Evolutionary conservation across 192 early-diverging fungal species (phyloP).

Genomic region (Coemansia sp.): DNA sequence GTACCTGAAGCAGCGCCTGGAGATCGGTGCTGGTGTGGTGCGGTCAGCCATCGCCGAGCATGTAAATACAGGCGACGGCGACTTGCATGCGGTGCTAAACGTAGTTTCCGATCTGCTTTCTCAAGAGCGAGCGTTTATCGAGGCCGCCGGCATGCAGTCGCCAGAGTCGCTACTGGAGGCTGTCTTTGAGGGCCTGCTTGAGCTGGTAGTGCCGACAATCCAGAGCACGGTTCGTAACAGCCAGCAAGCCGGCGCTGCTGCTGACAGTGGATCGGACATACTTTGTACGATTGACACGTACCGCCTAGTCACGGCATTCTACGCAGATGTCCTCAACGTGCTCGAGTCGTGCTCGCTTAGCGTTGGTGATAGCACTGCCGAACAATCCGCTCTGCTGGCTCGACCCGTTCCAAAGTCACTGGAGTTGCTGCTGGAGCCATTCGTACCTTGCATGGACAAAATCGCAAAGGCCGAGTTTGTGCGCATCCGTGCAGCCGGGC

Average conservation of each 20-base stretch:
- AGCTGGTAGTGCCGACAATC: slow-evolving; percentile 21
- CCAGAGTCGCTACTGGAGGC: slow-evolving; percentile 16
- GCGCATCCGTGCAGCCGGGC: slow-evolving; percentile 13
- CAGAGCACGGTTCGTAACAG: background rate
- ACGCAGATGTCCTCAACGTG: background rate
- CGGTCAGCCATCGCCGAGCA: slow-evolving; percentile 4
- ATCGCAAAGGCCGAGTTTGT: slow-evolving; percentile 13
- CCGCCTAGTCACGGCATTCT: slow-evolving; percentile 15
- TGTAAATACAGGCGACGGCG: background rate
- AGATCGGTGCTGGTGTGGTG: slow-evolving; percentile 18
- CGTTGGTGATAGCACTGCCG: slow-evolving; percentile 21
- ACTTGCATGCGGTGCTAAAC: slow-evolving; percentile 7
- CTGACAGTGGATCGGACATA: background rate
- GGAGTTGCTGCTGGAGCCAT: slow-evolving; percentile 31
- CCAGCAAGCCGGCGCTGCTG: background rate
- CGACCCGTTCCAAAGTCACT: slow-evolving; percentile 27
- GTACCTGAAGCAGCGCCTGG: slow-evolving; percentile 17
- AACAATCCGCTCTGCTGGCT: background rate
- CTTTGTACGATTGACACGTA: slow-evolving; percentile 10
- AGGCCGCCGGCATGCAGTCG: slow-evolving; percentile 15
- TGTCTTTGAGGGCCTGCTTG: slow-evolving; percentile 10
- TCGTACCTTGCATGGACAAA: slow-evolving; percentile 17
- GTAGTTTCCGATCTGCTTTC: slow-evolving; percentile 9
- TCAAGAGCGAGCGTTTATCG: slow-evolving; percentile 32
- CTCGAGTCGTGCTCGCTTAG: slow-evolving; percentile 14